Evolutionary conservation across 106 monocot genomes (phyloP).

Genomic region (Dendrobium officinale): DNA sequence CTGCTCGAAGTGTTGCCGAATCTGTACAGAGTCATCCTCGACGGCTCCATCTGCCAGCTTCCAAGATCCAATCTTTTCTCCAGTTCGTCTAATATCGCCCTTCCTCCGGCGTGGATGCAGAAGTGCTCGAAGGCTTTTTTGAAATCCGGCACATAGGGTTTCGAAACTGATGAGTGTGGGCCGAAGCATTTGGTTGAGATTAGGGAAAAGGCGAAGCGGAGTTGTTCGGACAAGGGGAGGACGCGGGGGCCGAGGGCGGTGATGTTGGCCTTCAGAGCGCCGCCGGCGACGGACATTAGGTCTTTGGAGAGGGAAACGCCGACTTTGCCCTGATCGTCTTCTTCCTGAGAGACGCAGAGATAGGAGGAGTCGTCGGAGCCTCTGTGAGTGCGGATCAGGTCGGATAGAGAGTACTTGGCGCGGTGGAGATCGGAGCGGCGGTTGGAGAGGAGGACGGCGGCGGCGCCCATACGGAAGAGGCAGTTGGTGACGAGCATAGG

Average conservation of each 20-base stretch:
- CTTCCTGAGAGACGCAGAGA: constrained; percentile 7
- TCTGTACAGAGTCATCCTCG: constrained; percentile 15
- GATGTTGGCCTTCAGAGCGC: constrained; percentile 1
- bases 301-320: constrained; percentile 14
- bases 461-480: constrained; percentile 12
- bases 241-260: constrained; percentile 6
- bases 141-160: constrained; percentile 21
- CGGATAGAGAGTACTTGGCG: constrained; percentile 5
- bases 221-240: constrained; percentile 13
- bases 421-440: not conserved
- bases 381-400: constrained; percentile 4
- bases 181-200: not conserved
- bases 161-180: not conserved
- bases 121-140: constrained; percentile 49
- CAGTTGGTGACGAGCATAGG: constrained; percentile 14
- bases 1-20: constrained; percentile 15
- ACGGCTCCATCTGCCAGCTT: constrained; percentile 11
- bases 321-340: not conserved
- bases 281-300: constrained; percentile 11
- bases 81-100: constrained; percentile 70
- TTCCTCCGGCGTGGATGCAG: constrained; percentile 81
- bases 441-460: constrained; percentile 17
- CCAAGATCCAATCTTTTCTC: not conserved
- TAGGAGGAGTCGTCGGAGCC: constrained; percentile 12
- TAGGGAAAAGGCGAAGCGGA: not conserved